These are phyloP conservation scores for Zasmidium citrigriseum DNA, from an alignment of 2,329 filamentous ascomycete species.

Conservation along the genomic window DNA sequence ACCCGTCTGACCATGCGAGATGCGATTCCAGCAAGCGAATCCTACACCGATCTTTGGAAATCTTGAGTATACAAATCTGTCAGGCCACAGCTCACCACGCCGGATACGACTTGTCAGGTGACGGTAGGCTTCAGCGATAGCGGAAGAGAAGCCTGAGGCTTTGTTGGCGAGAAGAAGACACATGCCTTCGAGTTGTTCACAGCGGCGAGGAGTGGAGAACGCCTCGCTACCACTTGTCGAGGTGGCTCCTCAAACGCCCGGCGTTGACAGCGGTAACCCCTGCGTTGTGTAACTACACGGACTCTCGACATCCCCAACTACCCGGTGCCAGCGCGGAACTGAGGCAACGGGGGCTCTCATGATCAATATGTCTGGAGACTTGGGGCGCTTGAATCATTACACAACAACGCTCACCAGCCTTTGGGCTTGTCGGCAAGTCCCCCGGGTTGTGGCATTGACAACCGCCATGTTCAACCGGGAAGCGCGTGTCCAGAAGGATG, in stretches of 20 bases:
- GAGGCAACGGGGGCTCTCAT: conserved; percentile 16
- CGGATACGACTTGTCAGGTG: neutral
- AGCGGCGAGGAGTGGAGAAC: conserved; percentile 16
- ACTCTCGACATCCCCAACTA: conserved; percentile 18
- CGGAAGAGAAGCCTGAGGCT: neutral
- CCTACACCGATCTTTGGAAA: neutral
- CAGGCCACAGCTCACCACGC: too few species aligned
- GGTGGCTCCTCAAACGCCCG: conserved; percentile 6
- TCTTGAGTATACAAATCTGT: neutral
- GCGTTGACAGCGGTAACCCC: conserved; percentile 16
- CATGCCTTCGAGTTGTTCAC: neutral
- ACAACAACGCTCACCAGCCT: conserved; percentile 12
- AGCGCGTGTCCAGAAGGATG: conserved; percentile 20
- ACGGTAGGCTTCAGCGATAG: conserved; percentile 5
- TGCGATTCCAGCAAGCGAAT: neutral
- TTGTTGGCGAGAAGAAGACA: neutral
- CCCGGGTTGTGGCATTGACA: conserved; percentile 22
- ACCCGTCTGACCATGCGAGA: conserved; percentile 7
- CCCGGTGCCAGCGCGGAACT: conserved; percentile 15
- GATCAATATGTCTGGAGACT: conserved; percentile 11
- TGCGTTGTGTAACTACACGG: conserved; percentile 17
- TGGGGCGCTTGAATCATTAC: conserved; percentile 5
- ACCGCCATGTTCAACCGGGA: conserved; percentile 18
- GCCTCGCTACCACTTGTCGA: conserved; percentile 20
- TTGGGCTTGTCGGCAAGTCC: neutral